phyloP scores from a whole-genome alignment of 495 filamentous ascomycete species.

The Melanomma pulvis-pyrius region DNA sequence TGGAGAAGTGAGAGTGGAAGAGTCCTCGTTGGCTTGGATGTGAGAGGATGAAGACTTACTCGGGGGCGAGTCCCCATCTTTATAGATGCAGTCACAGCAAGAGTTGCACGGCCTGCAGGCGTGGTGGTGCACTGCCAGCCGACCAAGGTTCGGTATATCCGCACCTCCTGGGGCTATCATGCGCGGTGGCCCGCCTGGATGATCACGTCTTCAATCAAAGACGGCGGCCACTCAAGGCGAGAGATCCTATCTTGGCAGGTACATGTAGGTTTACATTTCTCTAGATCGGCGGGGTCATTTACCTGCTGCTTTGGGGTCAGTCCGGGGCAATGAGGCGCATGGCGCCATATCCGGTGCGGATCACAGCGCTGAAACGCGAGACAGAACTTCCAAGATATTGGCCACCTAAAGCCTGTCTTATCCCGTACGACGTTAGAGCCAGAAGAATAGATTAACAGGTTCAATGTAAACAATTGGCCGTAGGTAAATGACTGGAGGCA shows the following conservation, averaged over 20 bases:
- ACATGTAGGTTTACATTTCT: neutral
- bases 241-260: slow-evolving; percentile 9
- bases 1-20: slow-evolving; percentile 2
- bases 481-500: slow-evolving; percentile 10
- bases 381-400: slow-evolving; percentile 4
- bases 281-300: neutral
- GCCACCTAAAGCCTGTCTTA: slow-evolving; percentile 11
- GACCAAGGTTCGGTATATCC: neutral
- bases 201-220: slow-evolving; percentile 28
- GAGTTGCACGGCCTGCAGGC: neutral
- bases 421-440: neutral
- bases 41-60: neutral
- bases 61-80: slow-evolving; percentile 1
- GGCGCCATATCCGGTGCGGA: neutral
- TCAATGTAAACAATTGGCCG: slow-evolving; percentile 14
- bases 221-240: slow-evolving; percentile 27
- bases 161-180: neutral
- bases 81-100: slow-evolving; percentile 4
- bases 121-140: neutral
- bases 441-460: neutral
- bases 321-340: slow-evolving; percentile 3
- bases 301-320: slow-evolving; percentile 30
- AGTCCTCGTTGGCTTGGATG: neutral
- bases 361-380: slow-evolving; percentile 15
- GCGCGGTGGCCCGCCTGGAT: neutral